A percentile compares a stretch with the other conserved stretches of the same genome.
phyloP scores from a whole-genome alignment of 352 stramenopile species.

The Phytophthora cryptogea region DNA sequence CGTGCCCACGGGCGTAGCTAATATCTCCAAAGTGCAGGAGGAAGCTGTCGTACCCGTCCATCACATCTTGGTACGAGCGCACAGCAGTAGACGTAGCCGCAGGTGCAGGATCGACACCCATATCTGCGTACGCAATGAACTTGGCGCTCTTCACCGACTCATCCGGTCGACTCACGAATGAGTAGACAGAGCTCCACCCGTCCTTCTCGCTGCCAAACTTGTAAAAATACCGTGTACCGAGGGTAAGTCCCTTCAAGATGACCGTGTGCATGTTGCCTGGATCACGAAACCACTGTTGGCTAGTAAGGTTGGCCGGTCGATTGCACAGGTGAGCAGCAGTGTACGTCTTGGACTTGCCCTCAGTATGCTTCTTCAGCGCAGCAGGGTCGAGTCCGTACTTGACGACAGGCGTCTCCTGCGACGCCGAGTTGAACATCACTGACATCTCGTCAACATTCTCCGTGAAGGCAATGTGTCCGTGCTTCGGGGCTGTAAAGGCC shows the following conservation, averaged over 20 bases:
- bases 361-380: slow-evolving; percentile 28
- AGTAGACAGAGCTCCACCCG: slow-evolving; percentile 71
- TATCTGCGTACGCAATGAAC: slow-evolving; percentile 85
- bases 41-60: slow-evolving; percentile 71
- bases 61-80: slow-evolving; percentile 64
- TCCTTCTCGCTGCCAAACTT: slow-evolving; percentile 79
- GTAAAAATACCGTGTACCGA: slow-evolving; percentile 67
- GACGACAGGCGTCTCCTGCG: slow-evolving; percentile 49
- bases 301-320: slow-evolving; percentile 58
- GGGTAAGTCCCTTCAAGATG: slow-evolving; percentile 52
- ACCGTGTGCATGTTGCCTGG: slow-evolving; percentile 84
- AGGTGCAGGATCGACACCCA: slow-evolving; percentile 70
- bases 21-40: slow-evolving; percentile 81
- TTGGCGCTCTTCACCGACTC: slow-evolving; percentile 50
- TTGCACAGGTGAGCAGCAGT: slow-evolving; percentile 68
- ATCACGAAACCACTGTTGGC: slow-evolving; percentile 74
- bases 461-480: slow-evolving; percentile 74
- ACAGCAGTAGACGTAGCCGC: slow-evolving; percentile 63
- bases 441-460: slow-evolving; percentile 64
- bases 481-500: slow-evolving; percentile 61
- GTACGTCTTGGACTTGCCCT: slow-evolving; percentile 68
- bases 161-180: slow-evolving; percentile 55
- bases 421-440: slow-evolving; percentile 82
- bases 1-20: slow-evolving; percentile 68
- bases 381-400: slow-evolving; percentile 45